Evolutionary conservation across 1,284 basidiomycete species (phyloP).

Genomic region (Melampsora allii-populina): DNA sequence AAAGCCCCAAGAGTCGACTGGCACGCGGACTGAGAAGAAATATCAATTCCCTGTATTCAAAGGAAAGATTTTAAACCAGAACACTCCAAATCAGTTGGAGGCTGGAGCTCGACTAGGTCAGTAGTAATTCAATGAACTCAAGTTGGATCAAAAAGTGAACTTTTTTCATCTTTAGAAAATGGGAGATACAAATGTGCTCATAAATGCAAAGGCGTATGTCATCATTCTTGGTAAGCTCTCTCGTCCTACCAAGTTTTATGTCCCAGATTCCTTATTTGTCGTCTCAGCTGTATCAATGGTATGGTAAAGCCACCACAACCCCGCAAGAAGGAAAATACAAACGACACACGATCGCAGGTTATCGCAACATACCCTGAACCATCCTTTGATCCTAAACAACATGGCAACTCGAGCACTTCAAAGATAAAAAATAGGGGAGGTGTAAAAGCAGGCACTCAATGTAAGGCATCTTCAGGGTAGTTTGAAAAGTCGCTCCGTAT

Average conservation of each 20-base stretch:
- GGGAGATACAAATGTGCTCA: conserved; percentile 42
- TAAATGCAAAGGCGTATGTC: conserved; percentile 34
- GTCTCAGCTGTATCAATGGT: conserved; percentile 29
- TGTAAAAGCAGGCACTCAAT: conserved; percentile 1
- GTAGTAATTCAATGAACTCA: background rate
- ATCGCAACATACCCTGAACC: background rate
- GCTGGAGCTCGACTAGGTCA: conserved; percentile 20
- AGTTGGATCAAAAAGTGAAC: background rate
- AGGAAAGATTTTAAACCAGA: too few species aligned
- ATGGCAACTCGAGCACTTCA: background rate
- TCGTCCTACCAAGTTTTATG: background rate
- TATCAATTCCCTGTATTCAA: background rate
- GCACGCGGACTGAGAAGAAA: background rate
- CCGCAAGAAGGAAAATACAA: conserved; percentile 1
- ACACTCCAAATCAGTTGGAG: background rate
- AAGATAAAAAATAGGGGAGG: background rate
- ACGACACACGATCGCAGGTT: too few species aligned
- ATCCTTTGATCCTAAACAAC: background rate
- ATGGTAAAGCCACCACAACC: conserved; percentile 23
- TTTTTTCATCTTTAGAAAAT: conserved; percentile 24
- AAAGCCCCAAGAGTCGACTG: background rate
- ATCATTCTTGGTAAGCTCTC: conserved; percentile 31
- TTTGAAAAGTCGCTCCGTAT: too few species aligned
- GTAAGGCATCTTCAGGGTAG: background rate
- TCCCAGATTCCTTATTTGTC: background rate